Base-by-base conservation (phyloP, 208 protist species). In the Leishmania tropica region DNA sequence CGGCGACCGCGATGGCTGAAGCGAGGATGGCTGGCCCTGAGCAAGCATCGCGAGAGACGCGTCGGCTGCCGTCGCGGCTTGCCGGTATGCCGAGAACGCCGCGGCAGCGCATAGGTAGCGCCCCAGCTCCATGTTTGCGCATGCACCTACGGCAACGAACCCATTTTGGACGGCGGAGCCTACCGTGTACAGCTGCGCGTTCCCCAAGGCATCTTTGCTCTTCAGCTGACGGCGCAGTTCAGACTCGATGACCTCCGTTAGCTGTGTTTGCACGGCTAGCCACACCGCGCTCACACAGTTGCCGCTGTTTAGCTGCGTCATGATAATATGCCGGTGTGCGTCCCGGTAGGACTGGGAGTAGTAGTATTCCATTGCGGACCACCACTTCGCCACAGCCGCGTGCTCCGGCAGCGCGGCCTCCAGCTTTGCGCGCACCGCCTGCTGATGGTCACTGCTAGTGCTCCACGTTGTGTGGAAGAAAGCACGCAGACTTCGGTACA, bases 121-220 rank as follows among this genome's bases (percentile, higher is more conserved):
- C 31, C 88, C 76, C 78, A 95, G 85, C 51, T 90, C 89, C 42
- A 85, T 76, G n/a, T 79, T 87, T 5, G 86, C 31, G 71, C 90
- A 88, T 24, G 71, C 75, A 80, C 91, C 89, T 4, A 93, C 35
- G 1, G 87, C 76, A 56, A 96, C 88, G 72, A 96, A 94, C 10
- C 83, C 85, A 54, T 93, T 88, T 37, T 90, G 91, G 35, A 95
- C 89, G 6, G 92, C 92, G 64, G 90, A 85, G 31, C 94, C 94
- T 3, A 97, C 81, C 40, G 70, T 67, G 73, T 87, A 87, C 21
- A 97, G 83, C 71, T 85, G 70, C 42, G 80, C 83, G 73, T 76
- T 85, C 35, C 77, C 28, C 28, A 96, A 85, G 1, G 90, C 90
- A 28, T 79, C 78, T 11, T 79, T 72, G 51, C 83, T 75, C 4